Evolutionary conservation across 805 yeast species (phyloP).

Genomic region (Cyberlindnera mycetangii): DNA sequence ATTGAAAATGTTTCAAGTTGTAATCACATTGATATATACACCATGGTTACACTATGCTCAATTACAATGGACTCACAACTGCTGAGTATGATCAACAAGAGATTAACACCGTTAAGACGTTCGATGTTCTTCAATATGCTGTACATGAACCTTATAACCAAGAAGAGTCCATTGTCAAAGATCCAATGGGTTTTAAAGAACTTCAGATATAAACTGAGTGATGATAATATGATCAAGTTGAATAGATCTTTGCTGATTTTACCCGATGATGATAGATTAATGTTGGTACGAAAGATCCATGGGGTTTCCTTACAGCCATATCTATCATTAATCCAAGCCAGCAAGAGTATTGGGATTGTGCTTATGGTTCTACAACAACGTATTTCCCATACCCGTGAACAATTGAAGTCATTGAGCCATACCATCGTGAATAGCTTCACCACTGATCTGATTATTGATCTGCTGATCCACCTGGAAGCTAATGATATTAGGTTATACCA

Average conservation of each 20-base stretch:
- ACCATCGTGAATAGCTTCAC: conserved; percentile 2
- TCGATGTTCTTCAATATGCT: conserved; percentile 9
- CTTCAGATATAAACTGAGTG: conserved; percentile 7
- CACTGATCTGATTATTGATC: conserved; percentile 5
- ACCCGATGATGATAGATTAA: conserved; percentile 59
- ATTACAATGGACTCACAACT: too few species aligned
- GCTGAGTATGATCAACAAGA: not conserved
- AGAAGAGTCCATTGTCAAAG: not conserved
- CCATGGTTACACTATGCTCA: conserved; percentile 5
- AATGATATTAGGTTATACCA: conserved; percentile 1
- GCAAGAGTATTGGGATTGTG: conserved; percentile 2
- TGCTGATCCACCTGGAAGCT: not conserved
- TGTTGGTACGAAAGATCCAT: conserved; percentile 82
- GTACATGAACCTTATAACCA: not conserved
- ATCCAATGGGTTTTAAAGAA: conserved; percentile 11
- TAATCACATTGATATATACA: conserved; percentile 2
- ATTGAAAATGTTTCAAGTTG: not conserved
- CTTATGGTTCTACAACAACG: not conserved
- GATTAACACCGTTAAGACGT: conserved; percentile 11
- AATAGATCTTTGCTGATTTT: conserved; percentile 1
- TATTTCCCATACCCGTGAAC: conserved; percentile 3
- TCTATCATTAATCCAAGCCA: conserved; percentile 1
- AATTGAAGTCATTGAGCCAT: conserved; percentile 5
- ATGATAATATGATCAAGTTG: conserved; percentile 5
- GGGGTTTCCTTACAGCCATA: conserved; percentile 43